These are phyloP conservation scores for Fraxinus anomala DNA, from an alignment of 257 asterid genomes.

Conservation along the genomic window DNA sequence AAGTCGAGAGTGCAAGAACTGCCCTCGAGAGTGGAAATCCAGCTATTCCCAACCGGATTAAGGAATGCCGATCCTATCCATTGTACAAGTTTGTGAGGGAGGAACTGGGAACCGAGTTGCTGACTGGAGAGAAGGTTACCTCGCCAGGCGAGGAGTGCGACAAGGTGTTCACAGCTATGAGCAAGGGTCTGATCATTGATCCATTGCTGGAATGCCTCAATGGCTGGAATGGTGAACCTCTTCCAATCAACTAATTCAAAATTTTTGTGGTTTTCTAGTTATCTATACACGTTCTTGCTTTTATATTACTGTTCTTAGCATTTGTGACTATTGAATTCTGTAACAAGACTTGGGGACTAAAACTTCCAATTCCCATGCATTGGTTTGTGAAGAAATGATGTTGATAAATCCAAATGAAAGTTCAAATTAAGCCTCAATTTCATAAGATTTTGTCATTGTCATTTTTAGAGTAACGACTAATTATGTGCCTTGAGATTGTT, in stretches of 20 bases:
- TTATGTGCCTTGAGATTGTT: too few relatives aligned
- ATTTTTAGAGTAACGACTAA: neutral
- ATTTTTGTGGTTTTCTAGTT: neutral
- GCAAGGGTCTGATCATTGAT: slow-evolving; percentile 25
- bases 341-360: neutral
- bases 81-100: slow-evolving; percentile 26
- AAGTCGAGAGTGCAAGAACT: slow-evolving; percentile 16
- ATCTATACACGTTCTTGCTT: neutral
- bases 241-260: slow-evolving; percentile 8
- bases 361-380: neutral
- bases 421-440: neutral
- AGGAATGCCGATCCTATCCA: slow-evolving; percentile 26
- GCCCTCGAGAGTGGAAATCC: slow-evolving; percentile 18
- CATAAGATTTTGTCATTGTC: neutral
- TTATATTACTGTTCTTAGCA: neutral
- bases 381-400: neutral
- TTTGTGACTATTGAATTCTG: neutral
- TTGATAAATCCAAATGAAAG: neutral
- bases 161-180: slow-evolving; percentile 26
- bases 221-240: slow-evolving; percentile 31
- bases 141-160: slow-evolving; percentile 34
- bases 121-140: slow-evolving; percentile 21
- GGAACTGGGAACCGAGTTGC: slow-evolving; percentile 10
- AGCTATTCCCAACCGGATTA: slow-evolving; percentile 14
- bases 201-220: slow-evolving; percentile 31